Evolutionary conservation across 2,329 filamentous ascomycete species (phyloP).

Genomic region (Fusarium sp.): DNA sequence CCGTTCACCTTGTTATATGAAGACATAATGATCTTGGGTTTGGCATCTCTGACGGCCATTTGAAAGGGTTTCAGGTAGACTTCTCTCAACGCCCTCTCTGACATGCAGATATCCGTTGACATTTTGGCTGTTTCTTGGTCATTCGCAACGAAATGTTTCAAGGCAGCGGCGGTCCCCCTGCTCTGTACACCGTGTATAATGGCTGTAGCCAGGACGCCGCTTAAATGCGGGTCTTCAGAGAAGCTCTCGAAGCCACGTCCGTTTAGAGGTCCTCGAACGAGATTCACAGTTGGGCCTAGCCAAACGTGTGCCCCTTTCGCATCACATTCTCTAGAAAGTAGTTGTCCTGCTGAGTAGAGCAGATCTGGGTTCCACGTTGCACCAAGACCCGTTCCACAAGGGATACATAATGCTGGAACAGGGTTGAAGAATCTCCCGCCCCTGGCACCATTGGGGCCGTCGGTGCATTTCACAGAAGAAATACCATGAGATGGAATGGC

Average conservation of each 20-base stretch:
- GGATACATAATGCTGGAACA: slow-evolving; percentile 26
- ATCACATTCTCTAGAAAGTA: slow-evolving; percentile 33
- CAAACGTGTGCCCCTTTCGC: slow-evolving; percentile 67
- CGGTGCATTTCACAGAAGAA: slow-evolving; percentile 17
- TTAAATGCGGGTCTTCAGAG: slow-evolving; percentile 61
- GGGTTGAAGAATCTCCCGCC: slow-evolving; percentile 31
- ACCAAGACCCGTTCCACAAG: slow-evolving; percentile 48
- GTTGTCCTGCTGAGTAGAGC: slow-evolving; percentile 17
- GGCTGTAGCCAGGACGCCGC: slow-evolving; percentile 36
- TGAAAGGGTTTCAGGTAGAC: slow-evolving; percentile 74
- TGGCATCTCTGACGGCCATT: slow-evolving; percentile 66
- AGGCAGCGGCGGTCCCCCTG: slow-evolving; percentile 46
- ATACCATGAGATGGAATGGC: background rate
- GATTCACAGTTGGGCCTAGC: slow-evolving; percentile 71
- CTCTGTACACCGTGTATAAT: slow-evolving; percentile 51
- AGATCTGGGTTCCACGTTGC: slow-evolving; percentile 52
- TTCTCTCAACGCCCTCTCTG: slow-evolving; percentile 68
- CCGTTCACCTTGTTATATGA: slow-evolving; percentile 63
- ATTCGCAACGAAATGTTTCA: slow-evolving; percentile 56
- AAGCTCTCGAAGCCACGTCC: slow-evolving; percentile 75
- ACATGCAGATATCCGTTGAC: slow-evolving; percentile 58
- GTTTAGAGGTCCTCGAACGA: slow-evolving; percentile 70
- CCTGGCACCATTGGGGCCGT: slow-evolving; percentile 32
- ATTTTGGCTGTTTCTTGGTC: slow-evolving; percentile 64
- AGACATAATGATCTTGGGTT: slow-evolving; percentile 68